phyloP scores from a whole-genome alignment of 208 protist species.

The Crithidia sp. region DNA sequence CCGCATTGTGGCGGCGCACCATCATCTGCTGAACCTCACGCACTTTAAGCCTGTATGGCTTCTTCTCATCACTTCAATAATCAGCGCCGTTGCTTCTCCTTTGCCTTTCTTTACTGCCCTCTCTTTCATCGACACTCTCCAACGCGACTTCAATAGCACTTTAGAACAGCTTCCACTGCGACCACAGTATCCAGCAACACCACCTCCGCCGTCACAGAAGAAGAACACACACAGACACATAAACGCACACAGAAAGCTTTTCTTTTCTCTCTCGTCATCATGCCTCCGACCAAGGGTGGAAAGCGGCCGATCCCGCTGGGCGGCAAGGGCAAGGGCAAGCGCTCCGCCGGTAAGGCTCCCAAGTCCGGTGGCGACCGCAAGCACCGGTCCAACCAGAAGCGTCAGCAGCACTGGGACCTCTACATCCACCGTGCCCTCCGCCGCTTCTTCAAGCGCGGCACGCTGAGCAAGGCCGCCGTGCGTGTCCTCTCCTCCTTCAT shows the following conservation, averaged over 20 bases:
- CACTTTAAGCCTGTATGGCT: no score
- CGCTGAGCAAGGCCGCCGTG: slow-evolving; percentile 97
- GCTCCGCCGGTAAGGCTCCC: slow-evolving; percentile 95
- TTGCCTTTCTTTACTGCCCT: neutral
- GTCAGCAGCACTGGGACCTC: slow-evolving; percentile 87
- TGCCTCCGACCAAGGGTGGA: slow-evolving; percentile 90
- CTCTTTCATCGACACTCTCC: neutral
- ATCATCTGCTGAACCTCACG: no score
- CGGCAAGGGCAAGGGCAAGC: slow-evolving; percentile 98
- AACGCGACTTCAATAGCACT: neutral
- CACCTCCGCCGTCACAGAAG: neutral
- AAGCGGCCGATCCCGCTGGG: slow-evolving; percentile 89
- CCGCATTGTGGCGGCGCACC: no score
- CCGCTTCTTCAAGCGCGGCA: slow-evolving; percentile 97
- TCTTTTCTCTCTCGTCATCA: slow-evolving; percentile 29
- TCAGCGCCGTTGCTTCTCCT: neutral
- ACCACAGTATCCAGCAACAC: neutral
- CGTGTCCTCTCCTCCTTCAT: slow-evolving; percentile 99
- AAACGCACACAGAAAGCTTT: neutral
- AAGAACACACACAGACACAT: slow-evolving; percentile 1
- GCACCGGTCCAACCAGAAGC: slow-evolving; percentile 69
- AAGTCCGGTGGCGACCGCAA: slow-evolving; percentile 73
- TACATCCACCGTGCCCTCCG: slow-evolving; percentile 97
- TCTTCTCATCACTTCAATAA: no score
- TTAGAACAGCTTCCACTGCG: neutral